Conservation (phyloP, 2,329 filamentous ascomycete species). For the Nigrospora sphaerica region DNA sequence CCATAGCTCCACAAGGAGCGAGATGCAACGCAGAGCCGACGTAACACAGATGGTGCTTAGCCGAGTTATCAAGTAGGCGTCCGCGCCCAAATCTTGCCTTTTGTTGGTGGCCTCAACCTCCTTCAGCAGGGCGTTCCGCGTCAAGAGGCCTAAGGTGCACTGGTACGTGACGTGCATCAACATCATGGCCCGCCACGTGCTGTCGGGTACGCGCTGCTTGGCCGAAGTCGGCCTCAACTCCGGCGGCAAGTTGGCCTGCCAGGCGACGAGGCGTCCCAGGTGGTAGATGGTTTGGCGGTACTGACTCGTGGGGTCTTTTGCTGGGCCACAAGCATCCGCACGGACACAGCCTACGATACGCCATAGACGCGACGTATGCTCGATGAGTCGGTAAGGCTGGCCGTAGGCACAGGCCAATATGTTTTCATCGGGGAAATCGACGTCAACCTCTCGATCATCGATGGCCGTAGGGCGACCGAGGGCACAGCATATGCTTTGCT, state of each 20-base stretch:
- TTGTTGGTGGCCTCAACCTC: slow-evolving; percentile 8
- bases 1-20: slow-evolving; percentile 11
- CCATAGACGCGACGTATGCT: slow-evolving; percentile 12
- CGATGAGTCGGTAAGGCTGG: slow-evolving; percentile 11
- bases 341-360: slow-evolving; percentile 16
- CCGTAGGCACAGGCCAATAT: slow-evolving; percentile 3
- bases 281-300: slow-evolving; percentile 11
- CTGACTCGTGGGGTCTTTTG: slow-evolving; percentile 6
- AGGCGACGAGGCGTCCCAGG: slow-evolving; percentile 7
- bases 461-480: slow-evolving; percentile 22
- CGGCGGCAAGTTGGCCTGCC: slow-evolving; percentile 13
- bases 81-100: slow-evolving; percentile 5
- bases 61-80: slow-evolving; percentile 7
- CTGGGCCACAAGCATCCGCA: slow-evolving; percentile 16
- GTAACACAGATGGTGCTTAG: slow-evolving; percentile 12
- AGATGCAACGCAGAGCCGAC: slow-evolving; percentile 12
- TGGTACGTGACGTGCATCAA: slow-evolving; percentile 20
- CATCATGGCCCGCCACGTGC: slow-evolving; percentile 13
- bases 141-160: slow-evolving; percentile 16
- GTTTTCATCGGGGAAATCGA: slow-evolving; percentile 15
- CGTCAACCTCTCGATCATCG: slow-evolving; percentile 20
- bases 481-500: slow-evolving; percentile 24
- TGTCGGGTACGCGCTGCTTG: slow-evolving; percentile 1
- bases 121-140: slow-evolving; percentile 17
- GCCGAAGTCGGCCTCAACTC: slow-evolving; percentile 5